Conservation (phyloP, 371 early-diverging fungal species). For the Mortierella sp. region DNA sequence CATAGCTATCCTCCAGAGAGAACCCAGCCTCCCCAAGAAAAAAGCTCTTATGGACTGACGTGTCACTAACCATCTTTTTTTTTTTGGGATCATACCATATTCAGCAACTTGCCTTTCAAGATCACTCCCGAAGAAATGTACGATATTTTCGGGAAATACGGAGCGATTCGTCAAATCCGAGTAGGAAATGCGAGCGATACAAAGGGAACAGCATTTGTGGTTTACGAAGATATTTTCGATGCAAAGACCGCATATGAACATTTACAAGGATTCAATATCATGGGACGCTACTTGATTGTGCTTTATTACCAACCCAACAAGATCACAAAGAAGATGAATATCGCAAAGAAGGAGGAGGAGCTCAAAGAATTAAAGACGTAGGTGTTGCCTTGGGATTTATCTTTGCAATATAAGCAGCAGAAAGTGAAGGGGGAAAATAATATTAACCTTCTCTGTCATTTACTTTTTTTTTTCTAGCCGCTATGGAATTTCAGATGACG, state of each 20-base stretch:
- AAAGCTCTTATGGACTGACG: too few species aligned
- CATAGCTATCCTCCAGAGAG: too few species aligned
- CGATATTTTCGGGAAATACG: conserved; percentile 98
- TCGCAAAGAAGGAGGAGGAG: conserved; percentile 89
- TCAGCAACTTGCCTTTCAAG: conserved; percentile 93
- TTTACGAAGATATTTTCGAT: conserved; percentile 97
- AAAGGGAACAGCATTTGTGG: conserved; percentile 94
- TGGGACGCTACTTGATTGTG: conserved; percentile 95
- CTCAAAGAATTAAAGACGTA: conserved; percentile 85
- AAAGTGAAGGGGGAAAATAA: too few species aligned
- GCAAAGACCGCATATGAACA: conserved; percentile 97
- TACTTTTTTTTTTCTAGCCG: conserved; percentile 27
- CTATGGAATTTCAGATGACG: conserved; percentile 58
- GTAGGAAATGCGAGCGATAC: conserved; percentile 91
- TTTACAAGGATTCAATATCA: conserved; percentile 94
- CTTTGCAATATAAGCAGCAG: too few species aligned
- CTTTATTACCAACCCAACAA: conserved; percentile 91
- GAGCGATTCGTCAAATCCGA: conserved; percentile 95
- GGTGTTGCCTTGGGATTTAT: conserved; percentile 5
- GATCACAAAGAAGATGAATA: conserved; percentile 84
- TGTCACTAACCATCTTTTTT: background rate
- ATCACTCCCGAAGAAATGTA: conserved; percentile 96
- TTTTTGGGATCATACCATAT: too few species aligned
- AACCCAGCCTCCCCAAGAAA: too few species aligned
- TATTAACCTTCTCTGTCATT: background rate